Base-by-base conservation (phyloP, 2,329 filamentous ascomycete species). In the Diaporthe sp. region DNA sequence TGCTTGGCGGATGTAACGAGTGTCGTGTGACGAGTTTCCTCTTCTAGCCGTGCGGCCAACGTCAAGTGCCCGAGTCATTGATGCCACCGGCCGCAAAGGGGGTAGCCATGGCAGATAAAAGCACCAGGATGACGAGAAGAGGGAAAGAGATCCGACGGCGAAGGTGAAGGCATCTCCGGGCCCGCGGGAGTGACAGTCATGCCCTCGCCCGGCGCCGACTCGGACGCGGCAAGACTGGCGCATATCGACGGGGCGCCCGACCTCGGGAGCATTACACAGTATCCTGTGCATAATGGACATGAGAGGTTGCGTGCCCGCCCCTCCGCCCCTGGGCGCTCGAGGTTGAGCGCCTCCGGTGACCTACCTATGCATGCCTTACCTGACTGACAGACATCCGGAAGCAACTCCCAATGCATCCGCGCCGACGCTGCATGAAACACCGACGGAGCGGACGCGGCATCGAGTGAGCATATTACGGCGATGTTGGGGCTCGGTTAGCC, bases 1-100 rank as follows among this genome's bases (percentile, higher is more conserved):
- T 27, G 58, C 59, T 65, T 65, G 59, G 59, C 59, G 39, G 25
- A 50, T 65, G 59, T 27, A 65, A 65, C 59, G 22, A 65, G 59
- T 65, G 59, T 65, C 59, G 59, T 25, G 59, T 65, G 59, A 15
- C 42, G 22, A 35, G 3, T 50, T 65, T 22, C 59, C 42, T 50
- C 19, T 47, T 65, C 37, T 6, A 50, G 59, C 10, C 19, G 37
- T 32, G 17, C 8, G 27, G 39, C 59, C 19, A 8, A 65, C 42
- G 15, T 47, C 39, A 44, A 47, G 39, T 25, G 39, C 42, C 39
- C 59, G 19, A 63, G 59, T 50, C 59, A 47, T 65, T 19, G 6
- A 35, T 22, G 39, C 39, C 4, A 17, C n/a, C 13, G 35, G 37
- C 4, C 7, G 1, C 7, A 17, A 19, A 61, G 4, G 37, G 22